Percentiles rank a stretch among this genome's conserved stretches.
These are phyloP conservation scores for Tephrocybe sp. DNA, from an alignment of 768 basidiomycete species.

Conservation along the genomic window DNA sequence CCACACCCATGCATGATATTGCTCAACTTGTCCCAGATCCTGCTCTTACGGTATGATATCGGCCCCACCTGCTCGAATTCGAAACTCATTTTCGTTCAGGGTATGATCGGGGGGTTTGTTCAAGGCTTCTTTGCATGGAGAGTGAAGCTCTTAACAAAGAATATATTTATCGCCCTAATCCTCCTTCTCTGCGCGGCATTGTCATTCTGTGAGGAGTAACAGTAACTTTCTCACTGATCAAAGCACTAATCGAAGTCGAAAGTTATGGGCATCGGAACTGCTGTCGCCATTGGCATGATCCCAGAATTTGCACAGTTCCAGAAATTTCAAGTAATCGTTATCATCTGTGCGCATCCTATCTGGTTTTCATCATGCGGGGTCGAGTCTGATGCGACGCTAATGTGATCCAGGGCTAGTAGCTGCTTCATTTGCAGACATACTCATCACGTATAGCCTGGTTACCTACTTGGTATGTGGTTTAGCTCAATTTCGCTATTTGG, in stretches of 20 bases:
- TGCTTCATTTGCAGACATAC: constrained; percentile 34
- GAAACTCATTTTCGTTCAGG: not conserved
- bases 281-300: constrained; percentile 18
- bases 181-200: constrained; percentile 10
- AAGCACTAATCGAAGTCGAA: not conserved
- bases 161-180: constrained; percentile 7
- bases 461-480: constrained; percentile 29
- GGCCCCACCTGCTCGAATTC: not conserved
- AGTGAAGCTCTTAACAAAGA: constrained; percentile 21
- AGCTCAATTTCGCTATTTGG: too few species aligned
- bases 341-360: constrained; percentile 13
- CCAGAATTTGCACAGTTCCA: constrained; percentile 21
- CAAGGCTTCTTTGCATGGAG: constrained; percentile 21
- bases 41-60: constrained; percentile 12
- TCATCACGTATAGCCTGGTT: constrained; percentile 37
- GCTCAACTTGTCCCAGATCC: constrained; percentile 6
- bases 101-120: constrained; percentile 12
- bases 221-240: not conserved
- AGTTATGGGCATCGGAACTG: constrained; percentile 24
- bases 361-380: not conserved
- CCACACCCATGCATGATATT: not conserved
- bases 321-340: constrained; percentile 21
- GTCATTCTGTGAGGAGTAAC: constrained; percentile 15
- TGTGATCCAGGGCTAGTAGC: constrained; percentile 32
- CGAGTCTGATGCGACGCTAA: not conserved